Conservation (phyloP, 495 filamentous ascomycete species). For the Bombardia bombarda region DNA sequence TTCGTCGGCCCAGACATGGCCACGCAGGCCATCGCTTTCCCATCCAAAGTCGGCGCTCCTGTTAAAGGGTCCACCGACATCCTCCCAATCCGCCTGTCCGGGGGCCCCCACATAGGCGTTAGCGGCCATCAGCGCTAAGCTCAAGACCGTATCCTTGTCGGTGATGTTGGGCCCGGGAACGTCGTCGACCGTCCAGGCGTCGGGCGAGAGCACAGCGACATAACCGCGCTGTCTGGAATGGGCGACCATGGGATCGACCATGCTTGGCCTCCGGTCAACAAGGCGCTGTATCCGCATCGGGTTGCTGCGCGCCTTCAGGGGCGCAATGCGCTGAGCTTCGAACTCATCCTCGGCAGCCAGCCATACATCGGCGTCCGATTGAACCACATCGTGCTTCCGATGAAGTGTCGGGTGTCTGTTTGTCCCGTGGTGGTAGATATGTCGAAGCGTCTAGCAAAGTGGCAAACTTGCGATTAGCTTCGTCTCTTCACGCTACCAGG, state of each 20-base stretch:
- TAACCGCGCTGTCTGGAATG: constrained; percentile 54
- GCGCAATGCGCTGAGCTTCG: constrained; percentile 38
- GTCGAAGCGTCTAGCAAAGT: constrained; percentile 62
- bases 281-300: constrained; percentile 67
- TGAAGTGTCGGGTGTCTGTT: constrained; percentile 65
- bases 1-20: constrained; percentile 85
- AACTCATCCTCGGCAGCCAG: constrained; percentile 57
- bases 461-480: constrained; percentile 1
- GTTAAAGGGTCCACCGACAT: constrained; percentile 73
- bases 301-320: constrained; percentile 47
- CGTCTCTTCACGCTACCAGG: background rate
- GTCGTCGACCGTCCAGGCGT: constrained; percentile 78
- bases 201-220: constrained; percentile 51
- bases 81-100: constrained; percentile 70
- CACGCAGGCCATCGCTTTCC: constrained; percentile 80
- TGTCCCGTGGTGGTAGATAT: constrained; percentile 86
- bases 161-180: constrained; percentile 73
- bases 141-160: constrained; percentile 77
- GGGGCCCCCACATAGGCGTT: constrained; percentile 78
- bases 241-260: constrained; percentile 68
- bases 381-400: constrained; percentile 58
- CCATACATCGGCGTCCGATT: constrained; percentile 52
- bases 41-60: constrained; percentile 80
- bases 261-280: constrained; percentile 64
- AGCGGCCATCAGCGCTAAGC: constrained; percentile 75